Evolutionary conservation across 352 stramenopile species (phyloP), one percentile per base, ranked within the genome.

Genomic region (Phytophthora sansomeana): DNA sequence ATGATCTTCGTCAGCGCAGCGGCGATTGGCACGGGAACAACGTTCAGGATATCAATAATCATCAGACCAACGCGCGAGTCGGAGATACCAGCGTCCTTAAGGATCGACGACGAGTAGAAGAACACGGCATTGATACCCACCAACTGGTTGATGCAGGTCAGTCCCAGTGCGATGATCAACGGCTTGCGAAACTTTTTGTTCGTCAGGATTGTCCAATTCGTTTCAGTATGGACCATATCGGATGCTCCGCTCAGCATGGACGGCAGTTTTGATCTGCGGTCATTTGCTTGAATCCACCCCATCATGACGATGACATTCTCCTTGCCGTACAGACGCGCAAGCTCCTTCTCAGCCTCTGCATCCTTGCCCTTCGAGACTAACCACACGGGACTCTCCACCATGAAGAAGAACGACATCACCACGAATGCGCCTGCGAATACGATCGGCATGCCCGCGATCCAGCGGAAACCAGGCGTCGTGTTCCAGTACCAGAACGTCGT

Each of bases 81-180:
- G 2, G 46, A 38, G 50, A 90, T 75, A 0, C 81, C 81, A 6
- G 78, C 78, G 29, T 78, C 67, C 26, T 73, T 85, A 41, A 90
- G 79, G 28, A 90, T 77, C 5, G 64, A 72, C n/a, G 74, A 85
- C 53, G 79, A 88, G 64, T 90, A 90, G 61, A 82, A 81, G 66
- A 88, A 88, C 16, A 89, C 76, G 19, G 78, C 80, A 53, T 85
- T 91, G 62, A 91, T 83, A 16, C 79, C 81, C 6, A 80, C 81
- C 39, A 91, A 72, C 55, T 89, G 81, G 56, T 87, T 80, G n/a
- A 74, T 67, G n/a, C 73, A 72, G 0, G 70, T 72, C 10, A 89
- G 52, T 5, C 62, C 72, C 13, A 82, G 60, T 1, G 80, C 79
- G 7, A 87, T 63, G 21, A 86, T 32, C 1, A 85, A 44, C 41